Evolutionary conservation across 768 basidiomycete species (phyloP), one percentile per base, ranked within the genome.

Genomic region (Termitomyces sp.): DNA sequence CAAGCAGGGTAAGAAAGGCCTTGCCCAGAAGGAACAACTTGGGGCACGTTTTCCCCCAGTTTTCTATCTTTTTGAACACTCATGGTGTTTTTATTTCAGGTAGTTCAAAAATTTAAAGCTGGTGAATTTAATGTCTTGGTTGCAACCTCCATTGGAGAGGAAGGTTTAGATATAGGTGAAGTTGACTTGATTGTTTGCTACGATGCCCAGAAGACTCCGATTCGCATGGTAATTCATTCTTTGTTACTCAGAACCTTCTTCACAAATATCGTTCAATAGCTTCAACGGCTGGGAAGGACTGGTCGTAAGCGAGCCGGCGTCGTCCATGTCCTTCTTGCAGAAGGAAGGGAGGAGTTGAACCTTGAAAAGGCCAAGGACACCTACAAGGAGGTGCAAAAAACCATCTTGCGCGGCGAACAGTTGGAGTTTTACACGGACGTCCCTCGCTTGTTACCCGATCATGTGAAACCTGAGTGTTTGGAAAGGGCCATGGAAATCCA

Each of bases 81-180:
- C 36, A 49, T 60, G n/a, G 30, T 49, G 44, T n/a, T 49, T 33
- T 54, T 54, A 36, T 12, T 59, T 2, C 63, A 98, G 95, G 81
- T 92, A 35, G 92, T 99, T 67, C 77, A 86, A 59, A 83, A 84
- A 62, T 98, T 99, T 78, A 95, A 95, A 70, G 75, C 74, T 4
- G 94, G 93, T 12, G 86, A 86, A 59, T 93, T 84, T 71, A 99
- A 99, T 65, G 87, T 97, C 40, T 77, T 99, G 12, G 96, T 99
- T 8, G 90, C 95, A 1, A 98, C 97, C 5, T 96, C 91, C 4
- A 93, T 99, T 56, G 97, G 97, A 23, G 97, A 99, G 74, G 97
- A 99, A 72, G 97, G 97, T 58, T 79, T 99, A 18, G 97, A 99
- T 71, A 99, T 99, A 57, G 97, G 97, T 35, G 95, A 97, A 70